Evolutionary conservation across 345 rosid genomes (phyloP).

Genomic region (Camelina neglecta): DNA sequence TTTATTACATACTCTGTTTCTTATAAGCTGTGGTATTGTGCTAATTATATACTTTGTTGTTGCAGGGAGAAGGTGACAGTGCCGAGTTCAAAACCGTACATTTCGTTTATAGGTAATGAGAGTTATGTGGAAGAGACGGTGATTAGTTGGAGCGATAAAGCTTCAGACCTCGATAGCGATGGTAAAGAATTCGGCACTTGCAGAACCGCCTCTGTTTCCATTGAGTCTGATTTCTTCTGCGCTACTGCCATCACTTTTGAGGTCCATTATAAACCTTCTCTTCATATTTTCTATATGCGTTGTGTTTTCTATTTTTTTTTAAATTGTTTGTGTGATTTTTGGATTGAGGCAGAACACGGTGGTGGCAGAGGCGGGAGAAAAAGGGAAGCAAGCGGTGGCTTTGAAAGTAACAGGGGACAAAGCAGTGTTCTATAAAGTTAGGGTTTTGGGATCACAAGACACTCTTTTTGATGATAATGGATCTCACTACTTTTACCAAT

Average conservation of each 20-base stretch:
- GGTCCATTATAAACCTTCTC: conserved; percentile 45
- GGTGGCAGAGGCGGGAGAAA: conserved; percentile 63
- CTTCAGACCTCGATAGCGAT: conserved; percentile 61
- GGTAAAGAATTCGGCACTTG: conserved; percentile 72
- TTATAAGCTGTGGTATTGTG: conserved; percentile 3
- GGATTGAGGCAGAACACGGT: conserved; percentile 69
- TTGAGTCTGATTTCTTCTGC: conserved; percentile 78
- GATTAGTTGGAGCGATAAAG: conserved; percentile 74
- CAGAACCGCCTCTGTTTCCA: conserved; percentile 71
- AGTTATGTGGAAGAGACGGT: conserved; percentile 49
- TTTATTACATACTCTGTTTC: conserved; percentile 1
- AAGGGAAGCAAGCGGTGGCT: conserved; percentile 89
- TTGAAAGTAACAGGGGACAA: conserved; percentile 70
- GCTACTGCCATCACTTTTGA: conserved; percentile 83
- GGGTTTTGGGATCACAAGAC: conserved; percentile 84
- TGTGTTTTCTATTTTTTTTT: not conserved
- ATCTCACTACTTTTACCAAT: conserved; percentile 74
- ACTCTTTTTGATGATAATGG: conserved; percentile 85
- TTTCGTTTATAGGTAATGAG: conserved; percentile 76
- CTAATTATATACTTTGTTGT: not conserved
- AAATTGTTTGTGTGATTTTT: not conserved
- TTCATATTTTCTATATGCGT: not conserved
- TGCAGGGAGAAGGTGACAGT: conserved; percentile 80
- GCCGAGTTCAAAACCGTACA: conserved; percentile 67
- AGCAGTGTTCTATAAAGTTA: conserved; percentile 76